These are phyloP conservation scores for Vitis rupestris DNA, from an alignment of 164 flowering plant species.

Conservation along the genomic window DNA sequence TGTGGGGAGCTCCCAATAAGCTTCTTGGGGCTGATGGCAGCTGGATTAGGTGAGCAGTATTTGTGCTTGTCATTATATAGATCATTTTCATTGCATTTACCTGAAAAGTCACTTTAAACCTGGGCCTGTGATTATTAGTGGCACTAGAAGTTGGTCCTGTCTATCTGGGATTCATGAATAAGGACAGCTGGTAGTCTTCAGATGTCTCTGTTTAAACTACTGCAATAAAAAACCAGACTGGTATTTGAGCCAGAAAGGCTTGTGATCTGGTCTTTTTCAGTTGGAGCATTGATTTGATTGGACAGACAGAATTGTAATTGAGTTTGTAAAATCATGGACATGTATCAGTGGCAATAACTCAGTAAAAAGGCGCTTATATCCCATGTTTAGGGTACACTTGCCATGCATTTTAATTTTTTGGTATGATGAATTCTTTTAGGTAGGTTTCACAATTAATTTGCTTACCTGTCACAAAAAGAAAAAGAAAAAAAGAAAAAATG, in stretches of 20 bases:
- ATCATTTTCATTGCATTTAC: background rate
- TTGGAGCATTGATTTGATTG: no score
- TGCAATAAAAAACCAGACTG: no score
- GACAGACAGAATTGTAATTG: no score
- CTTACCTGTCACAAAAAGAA: no score
- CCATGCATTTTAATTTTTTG: background rate
- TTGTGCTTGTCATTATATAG: background rate
- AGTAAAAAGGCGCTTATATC: background rate
- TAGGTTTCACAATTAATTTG: background rate
- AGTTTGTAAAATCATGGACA: no score
- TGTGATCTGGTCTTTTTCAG: no score
- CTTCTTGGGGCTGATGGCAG: slow-evolving; percentile 99
- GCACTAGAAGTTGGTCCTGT: background rate
- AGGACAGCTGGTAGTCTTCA: background rate
- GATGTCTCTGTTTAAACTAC: no score
- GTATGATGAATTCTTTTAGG: background rate
- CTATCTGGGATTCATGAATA: background rate
- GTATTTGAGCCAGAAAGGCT: no score
- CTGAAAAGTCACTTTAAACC: background rate
- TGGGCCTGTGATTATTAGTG: background rate
- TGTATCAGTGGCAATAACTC: no score
- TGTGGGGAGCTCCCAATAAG: slow-evolving; percentile 98
- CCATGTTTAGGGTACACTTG: background rate
- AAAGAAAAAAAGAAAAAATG: no score
- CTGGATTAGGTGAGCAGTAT: slow-evolving; percentile 76